Evolutionary conservation across 352 stramenopile genomes (phyloP), one percentile per base, ranked within the genome.

Genomic region (Aphanomyces astaci): DNA sequence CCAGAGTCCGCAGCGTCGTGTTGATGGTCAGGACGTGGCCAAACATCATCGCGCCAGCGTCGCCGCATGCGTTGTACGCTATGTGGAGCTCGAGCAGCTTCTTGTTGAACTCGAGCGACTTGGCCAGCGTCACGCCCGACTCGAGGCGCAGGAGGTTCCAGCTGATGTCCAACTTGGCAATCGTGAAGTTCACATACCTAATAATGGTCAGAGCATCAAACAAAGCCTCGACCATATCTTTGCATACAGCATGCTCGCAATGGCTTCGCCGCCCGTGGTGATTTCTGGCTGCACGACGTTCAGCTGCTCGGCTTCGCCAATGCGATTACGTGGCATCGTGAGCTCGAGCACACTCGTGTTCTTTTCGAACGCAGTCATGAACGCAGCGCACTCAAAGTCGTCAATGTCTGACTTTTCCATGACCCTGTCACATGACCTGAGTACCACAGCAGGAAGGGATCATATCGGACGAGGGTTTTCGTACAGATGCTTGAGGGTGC

Each of bases 61-160:
- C 82, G 3, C 79, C 81, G 52, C 82, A 94, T 0, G 78, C 81
- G 51, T 94, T 94, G 75, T 92, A 94, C 13, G 85, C 72, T 0
- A 94, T 48, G 49, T 86, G 82, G 28, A 94, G 77, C 68, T 91
- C 76, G 3, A 76, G 68, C 1, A 93, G 76, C 25, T 81, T 90
- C 31, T 71, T 40, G 53, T 93, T 93, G 51, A 88, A 78, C 4
- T 76, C 70, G 22, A 93, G 77, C 0, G 85, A 87, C 22, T 73
- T 72, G 0, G 83, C 85, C 1, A 93, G 75, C 4, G 80, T 81
- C 40, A 87, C 79, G 30, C 81, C 88, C 66, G 81, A 90, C 48
- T 89, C 87, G 4, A 94, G 74, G 1, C 88, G 81, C 9, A 97
- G 67, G 70, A 84, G 92, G 57, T 97, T 97, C 89, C 89, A 97